Evolutionary conservation across 2,329 filamentous ascomycete species (phyloP).

Genomic region (Podosphaera fusca): DNA sequence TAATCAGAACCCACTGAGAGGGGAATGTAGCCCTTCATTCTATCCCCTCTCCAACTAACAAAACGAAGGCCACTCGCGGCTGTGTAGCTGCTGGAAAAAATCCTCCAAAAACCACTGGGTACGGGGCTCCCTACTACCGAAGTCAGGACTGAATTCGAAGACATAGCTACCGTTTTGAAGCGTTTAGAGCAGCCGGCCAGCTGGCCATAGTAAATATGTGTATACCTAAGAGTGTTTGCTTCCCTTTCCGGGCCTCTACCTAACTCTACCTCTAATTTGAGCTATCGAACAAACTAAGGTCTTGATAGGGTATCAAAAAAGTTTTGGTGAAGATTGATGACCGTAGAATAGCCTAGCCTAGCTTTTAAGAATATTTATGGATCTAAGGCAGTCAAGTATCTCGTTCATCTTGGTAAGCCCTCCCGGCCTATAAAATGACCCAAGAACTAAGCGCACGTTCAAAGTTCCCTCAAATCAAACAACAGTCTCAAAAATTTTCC

Average conservation of each 20-base stretch:
- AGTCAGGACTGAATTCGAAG: not conserved
- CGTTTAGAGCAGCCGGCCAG: not conserved
- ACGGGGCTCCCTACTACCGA: not conserved
- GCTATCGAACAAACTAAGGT: not conserved
- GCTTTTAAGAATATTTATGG: not conserved
- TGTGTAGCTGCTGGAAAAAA: not conserved
- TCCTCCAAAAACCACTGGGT: not conserved
- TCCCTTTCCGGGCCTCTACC: not conserved
- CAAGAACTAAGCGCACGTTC: too few species aligned
- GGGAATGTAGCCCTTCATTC: not conserved
- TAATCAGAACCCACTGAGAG: not conserved
- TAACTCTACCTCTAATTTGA: not conserved
- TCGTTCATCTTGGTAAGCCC: not conserved
- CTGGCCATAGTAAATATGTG: not conserved
- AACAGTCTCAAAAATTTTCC: too few species aligned
- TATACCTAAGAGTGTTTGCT: not conserved
- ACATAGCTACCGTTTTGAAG: not conserved
- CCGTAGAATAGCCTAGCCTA: not conserved
- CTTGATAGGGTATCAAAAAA: not conserved
- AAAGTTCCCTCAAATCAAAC: too few species aligned
- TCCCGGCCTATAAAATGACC: not conserved
- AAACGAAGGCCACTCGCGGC: not conserved
- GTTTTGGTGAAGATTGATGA: not conserved
- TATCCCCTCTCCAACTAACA: not conserved
- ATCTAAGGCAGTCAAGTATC: not conserved